These are phyloP conservation scores for Gossypium longicalyx DNA, from an alignment of 345 rosid genomes.

Conservation along the genomic window DNA sequence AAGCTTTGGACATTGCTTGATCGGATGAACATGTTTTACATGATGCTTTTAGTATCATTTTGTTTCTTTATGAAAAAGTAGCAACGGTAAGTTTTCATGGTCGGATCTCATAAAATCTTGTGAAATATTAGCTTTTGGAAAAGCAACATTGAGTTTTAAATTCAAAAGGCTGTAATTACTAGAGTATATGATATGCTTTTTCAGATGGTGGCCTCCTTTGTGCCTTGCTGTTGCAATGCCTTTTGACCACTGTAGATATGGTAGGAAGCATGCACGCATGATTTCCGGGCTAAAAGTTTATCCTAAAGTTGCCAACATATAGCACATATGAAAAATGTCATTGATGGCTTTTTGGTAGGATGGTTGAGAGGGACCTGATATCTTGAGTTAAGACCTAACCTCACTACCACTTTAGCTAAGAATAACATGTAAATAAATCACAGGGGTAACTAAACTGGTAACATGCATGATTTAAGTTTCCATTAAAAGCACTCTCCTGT, in stretches of 20 bases:
- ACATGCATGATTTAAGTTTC: slow-evolving; percentile 9
- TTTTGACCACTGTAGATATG: not conserved
- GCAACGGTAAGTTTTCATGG: slow-evolving; percentile 9
- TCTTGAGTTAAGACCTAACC: too few relatives aligned
- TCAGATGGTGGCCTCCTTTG: not conserved
- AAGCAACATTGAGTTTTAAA: slow-evolving; percentile 8
- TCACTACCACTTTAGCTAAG: not conserved
- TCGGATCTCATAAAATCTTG: not conserved
- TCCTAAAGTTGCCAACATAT: not conserved
- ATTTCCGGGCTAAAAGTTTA: not conserved
- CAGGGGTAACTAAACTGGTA: not conserved
- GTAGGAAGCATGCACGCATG: not conserved
- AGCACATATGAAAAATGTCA: not conserved
- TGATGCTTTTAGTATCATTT: not conserved
- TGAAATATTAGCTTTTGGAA: slow-evolving; percentile 14
- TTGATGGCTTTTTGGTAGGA: not conserved
- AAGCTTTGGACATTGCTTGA: not conserved
- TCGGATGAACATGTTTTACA: not conserved
- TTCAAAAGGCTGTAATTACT: slow-evolving; percentile 2
- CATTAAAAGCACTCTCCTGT: not conserved
- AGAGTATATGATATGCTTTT: not conserved
- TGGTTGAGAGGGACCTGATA: not conserved
- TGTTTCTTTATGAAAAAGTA: not conserved
- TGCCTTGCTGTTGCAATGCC: not conserved
- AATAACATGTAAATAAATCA: not conserved